These are phyloP conservation scores for Piper betle DNA, from an alignment of 164 flowering plant genomes.

Conservation along the genomic window DNA sequence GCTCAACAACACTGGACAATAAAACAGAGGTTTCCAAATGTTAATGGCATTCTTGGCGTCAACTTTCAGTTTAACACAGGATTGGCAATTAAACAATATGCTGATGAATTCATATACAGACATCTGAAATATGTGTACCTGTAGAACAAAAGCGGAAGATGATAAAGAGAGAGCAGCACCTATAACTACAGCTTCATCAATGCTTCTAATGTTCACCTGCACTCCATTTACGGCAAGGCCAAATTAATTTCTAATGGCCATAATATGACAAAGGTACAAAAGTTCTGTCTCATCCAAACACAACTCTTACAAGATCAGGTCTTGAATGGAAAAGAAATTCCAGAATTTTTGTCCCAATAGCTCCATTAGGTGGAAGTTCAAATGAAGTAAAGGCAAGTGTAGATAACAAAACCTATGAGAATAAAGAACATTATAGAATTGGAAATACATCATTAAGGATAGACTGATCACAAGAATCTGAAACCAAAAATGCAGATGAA, in stretches of 20 bases:
- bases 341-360: slow-evolving; percentile 81
- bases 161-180: slow-evolving; percentile 98
- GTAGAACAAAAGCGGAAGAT: slow-evolving; percentile 97
- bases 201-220: slow-evolving; percentile 94
- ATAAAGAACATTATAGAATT: not conserved
- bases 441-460: not conserved
- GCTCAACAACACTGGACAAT: not conserved
- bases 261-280: no score
- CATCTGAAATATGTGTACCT: slow-evolving; percentile 32
- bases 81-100: no score
- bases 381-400: slow-evolving; percentile 94
- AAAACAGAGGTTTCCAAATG: not conserved
- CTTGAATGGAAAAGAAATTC: slow-evolving; percentile 87
- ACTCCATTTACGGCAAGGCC: not conserved
- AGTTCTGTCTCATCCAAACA: not conserved
- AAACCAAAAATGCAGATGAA: not conserved
- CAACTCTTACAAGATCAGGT: slow-evolving; percentile 64
- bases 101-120: not conserved
- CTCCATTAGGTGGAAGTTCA: slow-evolving; percentile 97
- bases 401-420: slow-evolving; percentile 63
- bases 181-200: slow-evolving; percentile 93
- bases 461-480: not conserved
- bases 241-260: not conserved
- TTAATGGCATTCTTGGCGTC: no score
- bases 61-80: no score